Conservation (phyloP, 768 basidiomycete species). For the Agaricus bisporus region DNA sequence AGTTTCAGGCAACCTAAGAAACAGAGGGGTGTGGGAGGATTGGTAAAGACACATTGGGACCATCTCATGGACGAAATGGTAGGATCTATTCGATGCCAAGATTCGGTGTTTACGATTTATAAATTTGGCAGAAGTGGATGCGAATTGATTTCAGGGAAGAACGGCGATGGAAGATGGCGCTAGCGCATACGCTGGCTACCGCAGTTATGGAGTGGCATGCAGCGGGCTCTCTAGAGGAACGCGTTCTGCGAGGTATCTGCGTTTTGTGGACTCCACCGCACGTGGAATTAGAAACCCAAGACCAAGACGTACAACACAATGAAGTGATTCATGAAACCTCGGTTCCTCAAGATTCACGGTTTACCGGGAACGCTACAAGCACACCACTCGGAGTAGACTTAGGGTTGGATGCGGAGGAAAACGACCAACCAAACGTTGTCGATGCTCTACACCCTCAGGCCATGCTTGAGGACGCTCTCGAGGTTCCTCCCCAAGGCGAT, state of each 20-base stretch:
- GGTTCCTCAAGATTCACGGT: slow-evolving; percentile 12
- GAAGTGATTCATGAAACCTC: slow-evolving; percentile 22
- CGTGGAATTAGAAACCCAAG: slow-evolving; percentile 30
- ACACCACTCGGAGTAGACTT: slow-evolving; percentile 43
- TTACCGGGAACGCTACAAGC: slow-evolving; percentile 15
- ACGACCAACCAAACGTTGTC: slow-evolving; percentile 46
- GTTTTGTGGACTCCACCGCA: slow-evolving; percentile 55
- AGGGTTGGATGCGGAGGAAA: slow-evolving; percentile 63
- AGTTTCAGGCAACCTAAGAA: slow-evolving; percentile 95
- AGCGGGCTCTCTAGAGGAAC: slow-evolving; percentile 56
- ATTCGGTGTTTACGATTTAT: slow-evolving; percentile 6
- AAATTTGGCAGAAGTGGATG: slow-evolving; percentile 79
- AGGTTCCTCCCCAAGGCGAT: slow-evolving; percentile 20
- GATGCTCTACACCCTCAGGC: slow-evolving; percentile 53
- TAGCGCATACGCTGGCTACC: slow-evolving; percentile 78
- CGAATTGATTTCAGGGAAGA: slow-evolving; percentile 94
- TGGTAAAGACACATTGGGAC: slow-evolving; percentile 89
- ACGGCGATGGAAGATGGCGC: slow-evolving; percentile 81
- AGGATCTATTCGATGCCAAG: slow-evolving; percentile 17
- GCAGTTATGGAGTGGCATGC: slow-evolving; percentile 87
- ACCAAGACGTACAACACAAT: slow-evolving; percentile 22
- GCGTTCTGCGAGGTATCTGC: slow-evolving; percentile 59
- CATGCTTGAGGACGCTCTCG: slow-evolving; percentile 55
- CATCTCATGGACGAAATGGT: slow-evolving; percentile 97
- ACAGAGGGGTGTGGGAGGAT: slow-evolving; percentile 70